Percentiles rank a stretch among this genome's conserved stretches.
These are phyloP conservation scores for Emericellopsis terricola DNA, from an alignment of 495 filamentous ascomycete species.

Conservation along the genomic window DNA sequence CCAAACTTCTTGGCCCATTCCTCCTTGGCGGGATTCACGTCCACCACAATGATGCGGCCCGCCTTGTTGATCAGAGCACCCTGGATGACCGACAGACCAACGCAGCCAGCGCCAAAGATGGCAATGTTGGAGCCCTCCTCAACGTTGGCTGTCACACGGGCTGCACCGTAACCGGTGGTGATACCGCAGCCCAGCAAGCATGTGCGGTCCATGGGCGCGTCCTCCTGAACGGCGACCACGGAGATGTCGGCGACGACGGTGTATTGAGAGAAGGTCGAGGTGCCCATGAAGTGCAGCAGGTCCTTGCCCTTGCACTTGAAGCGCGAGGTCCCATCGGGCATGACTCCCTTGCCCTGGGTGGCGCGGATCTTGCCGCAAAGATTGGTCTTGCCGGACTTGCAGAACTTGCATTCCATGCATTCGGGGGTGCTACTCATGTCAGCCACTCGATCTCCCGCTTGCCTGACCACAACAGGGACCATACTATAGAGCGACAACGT, in stretches of 20 bases:
- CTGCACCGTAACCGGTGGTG: slow-evolving; percentile 94
- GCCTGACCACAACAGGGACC: slow-evolving; percentile 4
- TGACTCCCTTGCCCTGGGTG: slow-evolving; percentile 87
- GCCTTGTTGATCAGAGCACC: slow-evolving; percentile 82
- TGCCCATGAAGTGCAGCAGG: slow-evolving; percentile 97
- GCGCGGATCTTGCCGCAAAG: slow-evolving; percentile 98
- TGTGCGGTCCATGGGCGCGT: slow-evolving; percentile 90
- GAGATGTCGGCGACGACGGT: slow-evolving; percentile 98
- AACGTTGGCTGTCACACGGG: slow-evolving; percentile 76
- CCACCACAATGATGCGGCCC: slow-evolving; percentile 82
- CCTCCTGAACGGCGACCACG: slow-evolving; percentile 76
- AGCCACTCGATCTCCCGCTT: slow-evolving; percentile 3
- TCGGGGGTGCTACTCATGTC: slow-evolving; percentile 59
- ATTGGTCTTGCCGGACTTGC: slow-evolving; percentile 97
- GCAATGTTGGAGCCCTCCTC: slow-evolving; percentile 84
- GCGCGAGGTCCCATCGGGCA: slow-evolving; percentile 93
- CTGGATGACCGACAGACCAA: slow-evolving; percentile 87
- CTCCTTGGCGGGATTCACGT: slow-evolving; percentile 87
- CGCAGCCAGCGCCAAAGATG: slow-evolving; percentile 89
- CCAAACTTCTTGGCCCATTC: slow-evolving; percentile 86
- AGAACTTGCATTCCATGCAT: slow-evolving; percentile 97
- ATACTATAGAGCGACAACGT: slow-evolving; percentile 93
- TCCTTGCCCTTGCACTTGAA: slow-evolving; percentile 90
- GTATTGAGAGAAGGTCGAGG: slow-evolving; percentile 95
- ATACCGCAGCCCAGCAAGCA: slow-evolving; percentile 95